Evolutionary conservation across 805 yeast species (phyloP), one percentile per base, ranked within the genome.

Genomic region (Nakazawaea sp.): DNA sequence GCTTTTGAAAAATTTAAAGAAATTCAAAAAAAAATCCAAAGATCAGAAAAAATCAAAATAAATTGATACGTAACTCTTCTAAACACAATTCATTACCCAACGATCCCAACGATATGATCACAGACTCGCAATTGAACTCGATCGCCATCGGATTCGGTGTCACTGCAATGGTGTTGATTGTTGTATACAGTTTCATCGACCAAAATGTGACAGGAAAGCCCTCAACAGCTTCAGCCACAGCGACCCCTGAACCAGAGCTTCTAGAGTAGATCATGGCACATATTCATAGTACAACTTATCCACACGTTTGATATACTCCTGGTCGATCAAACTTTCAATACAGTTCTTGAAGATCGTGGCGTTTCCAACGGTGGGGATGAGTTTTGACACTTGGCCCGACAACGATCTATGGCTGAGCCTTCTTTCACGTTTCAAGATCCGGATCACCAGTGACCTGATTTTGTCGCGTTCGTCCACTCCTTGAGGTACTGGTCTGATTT

Each of bases 91-190:
- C n/a, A n/a, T n/a, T n/a, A n/a, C n/a, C n/a, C n/a, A n/a, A n/a
- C n/a, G n/a, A n/a, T n/a, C n/a, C n/a, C n/a, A n/a, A n/a, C n/a
- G n/a, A n/a, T n/a, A 89, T 89, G 96, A 88, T 89, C 51, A 68
- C 85, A 12, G 97, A 89, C 68, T 66, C 66, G 38, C 92, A 87
- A 58, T 71, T 89, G 55, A 76, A 88, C 56, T 61, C 73, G 33
- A 62, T 86, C 31, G 94, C 85, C 35, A 69, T 85, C 32, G 58
- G 75, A 10, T 80, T 83, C 47, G 97, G 96, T 4, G 56, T 87
- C 38, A 53, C 75, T 5, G 77, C 92, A 44, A 70, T 87, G 56
- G 69, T 76, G 2, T 66, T 89, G 47, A 82, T 88, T 27, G 60
- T 84, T 31, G 63, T 81, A 3, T 89, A 81, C 60, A 92, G 87